A percentile compares a stretch with the other conserved stretches of the same genome.
These are phyloP conservation scores for Rosellinia necatrix DNA, from an alignment of 2,329 filamentous ascomycete species.

Conservation along the genomic window DNA sequence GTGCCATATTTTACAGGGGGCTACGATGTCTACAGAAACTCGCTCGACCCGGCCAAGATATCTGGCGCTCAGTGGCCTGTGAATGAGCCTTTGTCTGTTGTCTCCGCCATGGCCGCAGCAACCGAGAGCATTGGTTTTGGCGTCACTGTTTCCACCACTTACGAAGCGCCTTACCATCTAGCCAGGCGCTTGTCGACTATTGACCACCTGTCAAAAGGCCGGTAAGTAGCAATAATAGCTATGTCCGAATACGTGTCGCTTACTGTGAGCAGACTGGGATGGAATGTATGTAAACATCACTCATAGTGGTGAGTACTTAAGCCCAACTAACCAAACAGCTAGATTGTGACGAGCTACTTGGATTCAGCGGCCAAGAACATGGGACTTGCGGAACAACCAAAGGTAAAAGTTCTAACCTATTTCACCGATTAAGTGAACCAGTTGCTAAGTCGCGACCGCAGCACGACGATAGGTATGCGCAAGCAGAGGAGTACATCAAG, in stretches of 20 bases:
- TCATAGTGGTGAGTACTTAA: slow-evolving; percentile 14
- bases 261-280: slow-evolving; percentile 50
- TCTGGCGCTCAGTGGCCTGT: slow-evolving; percentile 73
- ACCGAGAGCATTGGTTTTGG: slow-evolving; percentile 72
- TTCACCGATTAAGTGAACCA: slow-evolving; percentile 6
- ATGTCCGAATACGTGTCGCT: slow-evolving; percentile 5
- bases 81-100: slow-evolving; percentile 67
- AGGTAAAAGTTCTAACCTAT: slow-evolving; percentile 29
- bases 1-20: slow-evolving; percentile 49
- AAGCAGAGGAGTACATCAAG: slow-evolving; percentile 67
- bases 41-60: slow-evolving; percentile 61
- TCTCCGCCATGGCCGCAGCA: slow-evolving; percentile 72
- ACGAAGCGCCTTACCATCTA: slow-evolving; percentile 72
- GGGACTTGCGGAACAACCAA: slow-evolving; percentile 60
- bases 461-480: slow-evolving; percentile 69
- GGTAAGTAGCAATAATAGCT: slow-evolving; percentile 43
- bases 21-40: slow-evolving; percentile 71
- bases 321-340: slow-evolving; percentile 17
- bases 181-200: slow-evolving; percentile 68
- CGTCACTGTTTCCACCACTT: slow-evolving; percentile 71
- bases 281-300: slow-evolving; percentile 46
- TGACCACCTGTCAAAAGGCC: slow-evolving; percentile 69
- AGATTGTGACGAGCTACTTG: slow-evolving; percentile 73
- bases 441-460: slow-evolving; percentile 23
- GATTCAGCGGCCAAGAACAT: slow-evolving; percentile 71